Base-by-base conservation (phyloP, 805 yeast genomes). In the Teunomyces tritomae region DNA sequence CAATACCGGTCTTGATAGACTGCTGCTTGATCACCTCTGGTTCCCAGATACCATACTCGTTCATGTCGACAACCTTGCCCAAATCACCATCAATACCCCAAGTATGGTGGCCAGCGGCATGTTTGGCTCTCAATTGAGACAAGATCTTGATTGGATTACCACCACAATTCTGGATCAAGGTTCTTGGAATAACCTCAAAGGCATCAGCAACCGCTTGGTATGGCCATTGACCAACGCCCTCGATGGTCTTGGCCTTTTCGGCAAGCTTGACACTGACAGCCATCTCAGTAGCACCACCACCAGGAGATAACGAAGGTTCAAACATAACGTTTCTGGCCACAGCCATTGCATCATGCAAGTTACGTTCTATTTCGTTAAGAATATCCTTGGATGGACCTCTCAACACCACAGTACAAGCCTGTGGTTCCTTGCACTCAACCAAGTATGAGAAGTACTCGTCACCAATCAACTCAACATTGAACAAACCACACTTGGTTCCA, bases 261-360 rank as follows among this genome's bases (percentile, higher is more conserved):
- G 96, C 80, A 50, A 94, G 77, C 55, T 78, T 82, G 28, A 94
- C 97, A 50, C 92, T 79, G 34, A 94, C 90, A 2, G 98, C 98
- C 98, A 94, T 94, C 73, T 94, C 99, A 27, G 97, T 92, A 45
- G 99, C 99, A 59, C 99, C 99, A 51, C 99, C 99, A 60, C 99
- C 99, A 43, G 99, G 99, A 2, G 96, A 80, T 63, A 94, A 79
- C 36, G 91, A 82, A 45, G 99, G 99, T 67, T 92, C 96, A 57
- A 92, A 84, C 77, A 89, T 79, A 30, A 94, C 97, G 63, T 94
- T 94, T 68, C 97, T 83, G 14, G 98, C 84, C 40, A 94, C 99
- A 3, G 97, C 92, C 96, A 94, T 87, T 39, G 99, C 99, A 70
- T 94, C 99, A 65, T 94, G 97, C 64, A 94, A 77, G 66, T 94